phyloP scores from a whole-genome alignment of 345 rosid species.

The Arabis alpina region DNA sequence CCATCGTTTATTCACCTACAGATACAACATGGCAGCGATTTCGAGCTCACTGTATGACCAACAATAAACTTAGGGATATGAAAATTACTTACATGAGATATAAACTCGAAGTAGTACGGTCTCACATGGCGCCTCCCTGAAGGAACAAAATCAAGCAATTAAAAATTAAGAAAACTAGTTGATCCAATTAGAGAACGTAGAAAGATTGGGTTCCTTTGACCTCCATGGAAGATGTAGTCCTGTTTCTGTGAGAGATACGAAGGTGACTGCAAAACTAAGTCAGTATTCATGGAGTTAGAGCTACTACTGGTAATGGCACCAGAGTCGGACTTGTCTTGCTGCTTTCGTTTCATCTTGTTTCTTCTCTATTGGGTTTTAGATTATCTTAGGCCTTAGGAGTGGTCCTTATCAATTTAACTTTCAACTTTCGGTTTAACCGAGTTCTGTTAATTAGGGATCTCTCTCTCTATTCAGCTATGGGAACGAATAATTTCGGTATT shows the following conservation, averaged over 20 bases:
- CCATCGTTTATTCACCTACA: conserved; percentile 87
- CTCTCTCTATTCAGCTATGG: too few species aligned
- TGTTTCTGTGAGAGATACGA: conserved; percentile 64
- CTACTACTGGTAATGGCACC: neutral
- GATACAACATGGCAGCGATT: conserved; percentile 1
- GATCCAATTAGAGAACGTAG: neutral
- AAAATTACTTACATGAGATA: conserved; percentile 65
- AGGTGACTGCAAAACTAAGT: conserved; percentile 68
- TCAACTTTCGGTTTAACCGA: too few species aligned
- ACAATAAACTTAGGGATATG: neutral
- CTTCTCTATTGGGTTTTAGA: too few species aligned
- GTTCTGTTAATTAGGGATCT: too few species aligned
- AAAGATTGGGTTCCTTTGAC: conserved; percentile 38
- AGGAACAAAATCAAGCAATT: conserved; percentile 9
- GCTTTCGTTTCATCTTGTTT: conserved; percentile 39
- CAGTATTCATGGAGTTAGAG: conserved; percentile 36
- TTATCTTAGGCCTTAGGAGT: too few species aligned
- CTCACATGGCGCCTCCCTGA: conserved; percentile 84
- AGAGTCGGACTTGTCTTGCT: conserved; percentile 14
- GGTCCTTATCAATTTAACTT: too few species aligned
- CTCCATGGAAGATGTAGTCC: conserved; percentile 70
- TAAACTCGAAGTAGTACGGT: conserved; percentile 88
- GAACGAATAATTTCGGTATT: too few species aligned
- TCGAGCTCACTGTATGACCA: neutral
- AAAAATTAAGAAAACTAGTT: neutral